Percentiles rank a stretch among this genome's conserved stretches.
These are phyloP conservation scores for Apiospora phragmitis DNA, from an alignment of 2,329 filamentous ascomycete species.

Conservation along the genomic window DNA sequence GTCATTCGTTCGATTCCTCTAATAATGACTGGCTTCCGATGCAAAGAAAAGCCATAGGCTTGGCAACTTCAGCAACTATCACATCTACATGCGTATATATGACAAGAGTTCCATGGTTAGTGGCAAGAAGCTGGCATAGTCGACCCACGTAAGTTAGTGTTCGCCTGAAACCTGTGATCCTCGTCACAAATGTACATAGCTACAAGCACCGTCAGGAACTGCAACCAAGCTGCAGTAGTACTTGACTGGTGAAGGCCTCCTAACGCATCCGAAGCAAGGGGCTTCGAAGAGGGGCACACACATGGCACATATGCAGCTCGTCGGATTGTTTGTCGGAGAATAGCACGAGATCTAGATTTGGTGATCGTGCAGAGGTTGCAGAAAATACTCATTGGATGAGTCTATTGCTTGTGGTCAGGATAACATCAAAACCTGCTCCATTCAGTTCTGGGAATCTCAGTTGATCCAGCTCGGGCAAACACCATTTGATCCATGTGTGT, in stretches of 20 bases:
- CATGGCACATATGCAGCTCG: background rate
- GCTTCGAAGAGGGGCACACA: background rate
- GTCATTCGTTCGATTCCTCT: background rate
- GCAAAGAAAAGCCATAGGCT: background rate
- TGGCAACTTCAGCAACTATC: background rate
- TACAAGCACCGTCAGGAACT: background rate
- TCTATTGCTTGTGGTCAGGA: background rate
- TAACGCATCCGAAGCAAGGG: background rate
- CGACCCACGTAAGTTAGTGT: background rate
- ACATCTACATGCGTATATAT: background rate
- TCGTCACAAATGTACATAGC: conserved; percentile 2
- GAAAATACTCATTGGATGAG: background rate
- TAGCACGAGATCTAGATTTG: background rate
- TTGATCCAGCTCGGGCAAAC: background rate
- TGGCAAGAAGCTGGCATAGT: background rate
- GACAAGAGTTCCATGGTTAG: background rate
- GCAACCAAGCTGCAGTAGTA: conserved; percentile 6
- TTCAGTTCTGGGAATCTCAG: background rate
- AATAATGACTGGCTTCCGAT: background rate
- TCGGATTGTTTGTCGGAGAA: conserved; percentile 6
- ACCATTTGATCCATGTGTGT: background rate
- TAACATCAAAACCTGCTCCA: background rate
- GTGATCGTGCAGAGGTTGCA: conserved; percentile 2
- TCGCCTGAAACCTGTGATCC: conserved; percentile 1
- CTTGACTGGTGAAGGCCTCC: background rate